Conservation (phyloP, 352 stramenopile genomes). For the Pythium oligandrum region DNA sequence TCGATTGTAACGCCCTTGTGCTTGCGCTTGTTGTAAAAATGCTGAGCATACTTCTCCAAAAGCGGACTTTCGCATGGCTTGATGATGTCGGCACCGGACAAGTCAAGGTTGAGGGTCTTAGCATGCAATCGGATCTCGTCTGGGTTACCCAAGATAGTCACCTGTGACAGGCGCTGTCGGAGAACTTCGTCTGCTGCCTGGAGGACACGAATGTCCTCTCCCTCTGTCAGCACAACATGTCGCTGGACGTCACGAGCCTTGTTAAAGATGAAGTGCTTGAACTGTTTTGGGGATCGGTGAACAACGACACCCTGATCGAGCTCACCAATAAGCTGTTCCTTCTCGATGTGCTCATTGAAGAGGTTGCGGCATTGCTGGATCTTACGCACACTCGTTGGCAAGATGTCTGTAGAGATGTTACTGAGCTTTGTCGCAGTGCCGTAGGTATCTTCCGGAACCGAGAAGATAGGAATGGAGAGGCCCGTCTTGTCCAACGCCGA, state of each 20-base stretch:
- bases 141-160: slow-evolving; percentile 76
- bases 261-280: slow-evolving; percentile 82
- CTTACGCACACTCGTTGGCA: slow-evolving; percentile 65
- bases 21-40: slow-evolving; percentile 75
- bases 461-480: slow-evolving; percentile 72
- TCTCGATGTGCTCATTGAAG: slow-evolving; percentile 63
- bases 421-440: slow-evolving; percentile 47
- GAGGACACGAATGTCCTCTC: slow-evolving; percentile 75
- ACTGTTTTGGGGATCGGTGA: slow-evolving; percentile 76
- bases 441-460: slow-evolving; percentile 62
- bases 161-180: slow-evolving; percentile 54
- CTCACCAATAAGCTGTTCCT: slow-evolving; percentile 60
- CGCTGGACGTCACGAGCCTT: slow-evolving; percentile 66
- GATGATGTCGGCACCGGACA: slow-evolving; percentile 57
- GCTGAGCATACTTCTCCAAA: slow-evolving; percentile 50
- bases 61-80: slow-evolving; percentile 41
- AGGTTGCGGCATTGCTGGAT: slow-evolving; percentile 62
- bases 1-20: slow-evolving; percentile 75
- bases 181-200: slow-evolving; percentile 73
- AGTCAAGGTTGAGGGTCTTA: slow-evolving; percentile 62
- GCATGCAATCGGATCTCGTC: slow-evolving; percentile 60
- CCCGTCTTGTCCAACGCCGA: slow-evolving; percentile 59
- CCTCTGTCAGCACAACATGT: slow-evolving; percentile 83
- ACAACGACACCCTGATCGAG: slow-evolving; percentile 55
- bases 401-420: slow-evolving; percentile 58